Base-by-base conservation (phyloP, 169 alveolate genomes). In the Babesia gibsoni region DNA sequence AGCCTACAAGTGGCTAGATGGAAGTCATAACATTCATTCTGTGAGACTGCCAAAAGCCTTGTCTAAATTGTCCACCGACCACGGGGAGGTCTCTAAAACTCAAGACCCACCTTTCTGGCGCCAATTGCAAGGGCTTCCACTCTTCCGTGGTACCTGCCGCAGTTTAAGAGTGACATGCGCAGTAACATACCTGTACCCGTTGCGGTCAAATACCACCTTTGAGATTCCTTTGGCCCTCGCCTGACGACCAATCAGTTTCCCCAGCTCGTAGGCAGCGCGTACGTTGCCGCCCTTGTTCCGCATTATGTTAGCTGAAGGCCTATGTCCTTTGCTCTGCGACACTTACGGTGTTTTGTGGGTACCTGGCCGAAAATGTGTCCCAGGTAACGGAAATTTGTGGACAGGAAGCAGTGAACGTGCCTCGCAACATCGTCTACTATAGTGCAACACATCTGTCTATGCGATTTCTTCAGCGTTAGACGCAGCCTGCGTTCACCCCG, bases 51-150 rank as follows among this genome's bases (percentile, higher is more conserved):
- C n/a, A n/a, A n/a, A n/a, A n/a, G n/a, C n/a, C n/a, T n/a, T n/a
- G n/a, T n/a, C n/a, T n/a, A n/a, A n/a, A n/a, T n/a, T n/a, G n/a
- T n/a, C n/a, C n/a, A n/a, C n/a, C n/a, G n/a, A n/a, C n/a, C n/a
- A n/a, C n/a, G n/a, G n/a, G n/a, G n/a, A 18, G 39, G 23, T 22
- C 18, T 5, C 58, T 57, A 86, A 30, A 86, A 72, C 12, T 69
- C 54, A 27, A 86, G 68, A 7, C 92, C 92, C 46, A 86, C 88
- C 57, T 84, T 85, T 30, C 92, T 66, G n/a, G 92, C 92, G 4
- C 92, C 92, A 8, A 82, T 85, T n/a, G 92, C 92, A 25, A 86
- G 53, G 0, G 92, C 92, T 42, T 86, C 92, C 9, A 86, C 90
- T 33, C 85, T 64, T 27, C 90, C 92, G 20, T 69, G 89, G 49